Evolutionary conservation across 129 eudicot genomes (phyloP), one percentile per base, ranked within the genome.

Genomic region (Chrysanthemum seticuspe): DNA sequence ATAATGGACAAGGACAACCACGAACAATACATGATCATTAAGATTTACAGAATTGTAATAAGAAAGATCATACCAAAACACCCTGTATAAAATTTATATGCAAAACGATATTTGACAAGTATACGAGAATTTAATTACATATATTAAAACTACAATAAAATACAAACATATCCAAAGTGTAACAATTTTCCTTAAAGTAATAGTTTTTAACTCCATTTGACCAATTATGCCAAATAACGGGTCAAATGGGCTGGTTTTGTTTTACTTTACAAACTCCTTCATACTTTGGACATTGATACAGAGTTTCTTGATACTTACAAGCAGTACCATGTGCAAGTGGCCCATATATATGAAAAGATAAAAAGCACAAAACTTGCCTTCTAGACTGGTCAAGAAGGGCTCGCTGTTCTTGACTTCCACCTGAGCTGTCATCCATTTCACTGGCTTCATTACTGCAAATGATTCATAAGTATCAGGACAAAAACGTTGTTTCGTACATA

Each of bases 351-450:
- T 34, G 50, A 63, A 69, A 40, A 62, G 19, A 31, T 25, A 44
- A 27, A 52, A 59, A 67, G 47, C 56, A 73, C 58, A 66, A 74
- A 82, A 65, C 68, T 56, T 67, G 85, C 97, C 97, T 85, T 83
- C 85, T 90, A 85, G 94, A 78, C 76, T 87, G 86, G 72, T 81
- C 84, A 79, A 90, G 94, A 74, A 87, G 84, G 73, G 91, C 97
- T 8, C 73, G 94, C 56, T 87, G 89, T 86, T 87, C 97, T 57
- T 73, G 87, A 72, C 51, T 80, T 65, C 68, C 79, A 59, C 87
- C 97, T 36, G 87, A 74, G 80, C 70, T 82, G 19, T 40, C 88
- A 78, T 83, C 87, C 59, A 61, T 65, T 79, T 81, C 93, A 65
- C 82, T 64, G 49, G 74, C 83, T 14, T 87, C 82, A 62, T 90